Conservation (phyloP, 768 basidiomycete species). For the Punctularia strigosozonata region DNA sequence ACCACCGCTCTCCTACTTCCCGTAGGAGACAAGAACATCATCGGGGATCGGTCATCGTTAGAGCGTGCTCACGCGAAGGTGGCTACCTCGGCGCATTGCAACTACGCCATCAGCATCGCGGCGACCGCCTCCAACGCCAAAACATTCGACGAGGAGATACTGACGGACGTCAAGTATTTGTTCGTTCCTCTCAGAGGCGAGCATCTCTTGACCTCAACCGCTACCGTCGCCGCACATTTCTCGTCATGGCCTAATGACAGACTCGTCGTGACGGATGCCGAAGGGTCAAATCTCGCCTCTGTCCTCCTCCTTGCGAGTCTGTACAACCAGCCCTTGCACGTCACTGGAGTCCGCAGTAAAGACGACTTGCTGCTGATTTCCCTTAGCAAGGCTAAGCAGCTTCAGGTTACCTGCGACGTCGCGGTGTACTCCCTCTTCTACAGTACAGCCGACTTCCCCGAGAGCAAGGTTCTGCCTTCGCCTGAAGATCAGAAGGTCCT, state of each 20-base stretch:
- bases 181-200: slow-evolving; percentile 68
- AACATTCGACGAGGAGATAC: slow-evolving; percentile 58
- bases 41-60: slow-evolving; percentile 58
- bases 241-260: slow-evolving; percentile 84
- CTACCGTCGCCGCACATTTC: slow-evolving; percentile 78
- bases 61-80: slow-evolving; percentile 59
- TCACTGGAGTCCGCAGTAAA: slow-evolving; percentile 77
- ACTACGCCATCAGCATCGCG: slow-evolving; percentile 75
- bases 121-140: slow-evolving; percentile 61
- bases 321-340: slow-evolving; percentile 78
- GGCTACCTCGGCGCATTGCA: slow-evolving; percentile 61
- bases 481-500: slow-evolving; percentile 67
- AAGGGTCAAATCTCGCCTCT: slow-evolving; percentile 85
- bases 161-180: slow-evolving; percentile 71
- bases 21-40: slow-evolving; percentile 43
- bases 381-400: slow-evolving; percentile 85
- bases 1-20: slow-evolving; percentile 77
- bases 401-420: slow-evolving; percentile 95
- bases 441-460: slow-evolving; percentile 61
- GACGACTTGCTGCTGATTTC: slow-evolving; percentile 88
- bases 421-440: slow-evolving; percentile 89
- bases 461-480: slow-evolving; percentile 53
- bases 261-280: slow-evolving; percentile 90
- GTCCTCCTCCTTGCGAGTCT: slow-evolving; percentile 90
- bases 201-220: slow-evolving; percentile 41